A percentile compares a stretch with the other conserved stretches of the same genome.
These are phyloP conservation scores for Hanseniaspora guilliermondii DNA, from an alignment of 805 yeast genomes.

Conservation along the genomic window DNA sequence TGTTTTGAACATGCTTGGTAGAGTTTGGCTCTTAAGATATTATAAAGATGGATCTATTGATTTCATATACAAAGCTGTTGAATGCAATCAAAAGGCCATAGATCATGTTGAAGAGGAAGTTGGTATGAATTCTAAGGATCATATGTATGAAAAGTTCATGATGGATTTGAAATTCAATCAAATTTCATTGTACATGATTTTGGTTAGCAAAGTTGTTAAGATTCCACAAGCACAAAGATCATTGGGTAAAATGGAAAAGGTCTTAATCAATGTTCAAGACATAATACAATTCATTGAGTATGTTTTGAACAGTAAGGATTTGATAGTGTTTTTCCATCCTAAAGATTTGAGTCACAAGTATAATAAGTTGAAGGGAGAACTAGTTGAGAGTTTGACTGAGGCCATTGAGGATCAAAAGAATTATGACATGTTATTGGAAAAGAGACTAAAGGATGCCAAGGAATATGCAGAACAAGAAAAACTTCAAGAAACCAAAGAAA, in stretches of 20 bases:
- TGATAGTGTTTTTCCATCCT: conserved; percentile 35
- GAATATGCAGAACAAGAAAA: conserved; percentile 40
- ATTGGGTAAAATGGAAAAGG: conserved; percentile 45
- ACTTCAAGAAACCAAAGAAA: conserved; percentile 36
- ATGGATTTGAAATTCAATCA: conserved; percentile 57
- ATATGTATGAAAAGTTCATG: conserved; percentile 28
- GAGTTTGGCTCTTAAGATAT: conserved; percentile 81
- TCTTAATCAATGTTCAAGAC: conserved; percentile 43
- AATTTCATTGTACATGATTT: conserved; percentile 72
- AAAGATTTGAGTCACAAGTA: conserved; percentile 77
- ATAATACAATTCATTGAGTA: conserved; percentile 51
- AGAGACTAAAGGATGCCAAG: conserved; percentile 62
- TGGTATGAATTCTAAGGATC: conserved; percentile 17
- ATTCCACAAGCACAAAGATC: conserved; percentile 47
- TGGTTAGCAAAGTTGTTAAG: conserved; percentile 70
- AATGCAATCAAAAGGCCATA: conserved; percentile 46
- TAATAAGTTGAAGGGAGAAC: conserved; percentile 66
- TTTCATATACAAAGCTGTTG: conserved; percentile 50
- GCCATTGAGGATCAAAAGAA: conserved; percentile 60
- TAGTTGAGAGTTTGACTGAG: conserved; percentile 57
- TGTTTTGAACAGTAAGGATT: conserved; percentile 38
- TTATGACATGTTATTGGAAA: conserved; percentile 44
- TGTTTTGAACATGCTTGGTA: conserved; percentile 60
- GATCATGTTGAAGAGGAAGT: conserved; percentile 20
- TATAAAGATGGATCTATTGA: conserved; percentile 49